These are phyloP conservation scores for Huntiella abstrusa DNA, from an alignment of 2,329 filamentous ascomycete species.

Conservation along the genomic window DNA sequence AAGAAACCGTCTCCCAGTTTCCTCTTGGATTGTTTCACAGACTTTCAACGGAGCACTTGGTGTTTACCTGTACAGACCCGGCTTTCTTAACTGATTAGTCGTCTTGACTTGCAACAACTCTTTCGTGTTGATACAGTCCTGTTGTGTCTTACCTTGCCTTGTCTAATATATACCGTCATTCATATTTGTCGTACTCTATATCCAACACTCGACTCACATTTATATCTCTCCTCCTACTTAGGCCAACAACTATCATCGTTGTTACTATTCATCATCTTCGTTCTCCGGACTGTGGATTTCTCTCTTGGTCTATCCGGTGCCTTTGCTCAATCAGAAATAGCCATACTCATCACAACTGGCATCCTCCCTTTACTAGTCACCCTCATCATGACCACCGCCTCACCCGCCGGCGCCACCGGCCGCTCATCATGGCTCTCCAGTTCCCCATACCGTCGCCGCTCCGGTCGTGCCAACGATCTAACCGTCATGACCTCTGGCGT, in stretches of 20 bases:
- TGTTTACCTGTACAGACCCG: no score
- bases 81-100: no score
- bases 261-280: constrained; percentile 23
- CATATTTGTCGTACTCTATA: no score
- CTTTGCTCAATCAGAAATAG: constrained; percentile 21
- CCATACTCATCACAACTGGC: constrained; percentile 23
- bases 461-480: constrained; percentile 3
- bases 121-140: no score
- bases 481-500: constrained; percentile 1
- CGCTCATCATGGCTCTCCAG: constrained; percentile 23
- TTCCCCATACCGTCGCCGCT: constrained; percentile 13
- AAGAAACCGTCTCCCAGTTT: no score
- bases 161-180: no score
- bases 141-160: no score
- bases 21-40: no score
- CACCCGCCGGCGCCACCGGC: constrained; percentile 23
- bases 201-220: no score
- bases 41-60: no score
- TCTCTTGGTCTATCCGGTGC: constrained; percentile 18
- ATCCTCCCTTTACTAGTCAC: constrained; percentile 21
- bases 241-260: constrained; percentile 20
- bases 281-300: constrained; percentile 24
- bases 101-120: no score
- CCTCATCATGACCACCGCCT: constrained; percentile 19
- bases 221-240: constrained; percentile 12